Percentiles rank a stretch among this genome's conserved stretches.
Evolutionary conservation across 2,329 filamentous ascomycete species (phyloP).

Genomic region (Polychaeton citri): DNA sequence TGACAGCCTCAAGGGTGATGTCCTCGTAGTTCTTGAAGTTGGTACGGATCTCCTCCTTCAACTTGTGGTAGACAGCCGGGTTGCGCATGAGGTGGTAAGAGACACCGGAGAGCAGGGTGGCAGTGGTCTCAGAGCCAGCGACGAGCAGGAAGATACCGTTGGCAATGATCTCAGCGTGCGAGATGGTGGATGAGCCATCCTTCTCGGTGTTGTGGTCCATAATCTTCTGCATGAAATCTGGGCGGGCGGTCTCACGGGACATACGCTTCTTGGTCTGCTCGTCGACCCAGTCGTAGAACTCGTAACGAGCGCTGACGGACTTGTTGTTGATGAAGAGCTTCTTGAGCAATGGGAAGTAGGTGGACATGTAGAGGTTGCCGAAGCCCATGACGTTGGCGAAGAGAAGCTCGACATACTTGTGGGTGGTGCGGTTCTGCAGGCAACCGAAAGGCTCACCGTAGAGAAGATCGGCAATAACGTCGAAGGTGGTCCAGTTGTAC

Average conservation of each 20-base stretch:
- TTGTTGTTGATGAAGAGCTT: conserved; percentile 9
- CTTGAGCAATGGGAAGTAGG: conserved; percentile 13
- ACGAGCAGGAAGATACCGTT: conserved; percentile 25
- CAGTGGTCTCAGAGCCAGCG: conserved; percentile 40
- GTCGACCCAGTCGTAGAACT: conserved; percentile 13
- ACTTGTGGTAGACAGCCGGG: conserved; percentile 21
- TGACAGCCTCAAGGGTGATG: conserved; percentile 11
- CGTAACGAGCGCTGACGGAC: conserved; percentile 8
- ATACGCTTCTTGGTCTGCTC: conserved; percentile 14
- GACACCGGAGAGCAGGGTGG: conserved; percentile 30
- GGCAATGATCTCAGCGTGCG: conserved; percentile 18
- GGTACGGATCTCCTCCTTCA: conserved; percentile 29
- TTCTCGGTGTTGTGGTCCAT: conserved; percentile 10
- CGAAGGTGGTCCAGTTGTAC: conserved; percentile 18
- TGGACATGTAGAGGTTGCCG: conserved; percentile 13
- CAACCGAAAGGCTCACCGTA: conserved; percentile 22
- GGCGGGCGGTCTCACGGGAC: conserved; percentile 14
- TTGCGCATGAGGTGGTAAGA: conserved; percentile 29
- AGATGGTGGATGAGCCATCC: conserved; percentile 14
- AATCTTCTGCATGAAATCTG: conserved; percentile 13
- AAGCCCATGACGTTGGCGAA: conserved; percentile 14
- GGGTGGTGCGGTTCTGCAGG: conserved; percentile 15
- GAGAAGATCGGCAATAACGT: conserved; percentile 18
- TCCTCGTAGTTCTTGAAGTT: conserved; percentile 22
- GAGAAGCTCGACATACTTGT: conserved; percentile 19